Evolutionary conservation across 2,329 filamentous ascomycete species (phyloP).

Genomic region (Celoporthe dispersa): DNA sequence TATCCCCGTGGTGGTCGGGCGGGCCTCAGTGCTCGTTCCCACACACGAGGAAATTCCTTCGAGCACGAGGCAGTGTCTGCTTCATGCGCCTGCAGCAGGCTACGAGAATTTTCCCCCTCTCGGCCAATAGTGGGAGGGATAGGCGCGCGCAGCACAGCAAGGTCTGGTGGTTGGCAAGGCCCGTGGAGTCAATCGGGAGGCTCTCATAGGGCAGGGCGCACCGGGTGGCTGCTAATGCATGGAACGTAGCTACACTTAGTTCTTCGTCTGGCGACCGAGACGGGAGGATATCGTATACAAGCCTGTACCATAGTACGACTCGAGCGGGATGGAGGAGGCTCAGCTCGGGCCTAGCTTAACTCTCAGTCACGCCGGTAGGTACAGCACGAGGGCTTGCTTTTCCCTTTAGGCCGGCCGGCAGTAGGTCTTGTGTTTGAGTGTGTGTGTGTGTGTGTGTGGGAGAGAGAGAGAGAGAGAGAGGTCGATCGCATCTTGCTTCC

Average conservation of each 20-base stretch:
- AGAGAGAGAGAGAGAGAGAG: neutral
- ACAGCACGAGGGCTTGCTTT: neutral
- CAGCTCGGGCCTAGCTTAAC: neutral
- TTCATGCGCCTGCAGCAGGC: neutral
- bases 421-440: neutral
- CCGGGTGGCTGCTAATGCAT: conserved; percentile 21
- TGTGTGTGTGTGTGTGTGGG: neutral
- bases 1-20: neutral
- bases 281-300: conserved; percentile 2
- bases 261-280: neutral
- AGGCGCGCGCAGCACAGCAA: neutral
- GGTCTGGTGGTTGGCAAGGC: neutral
- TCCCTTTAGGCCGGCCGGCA: neutral
- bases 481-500: neutral
- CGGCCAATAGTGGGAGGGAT: neutral
- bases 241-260: conserved; percentile 25
- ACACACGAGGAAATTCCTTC: neutral
- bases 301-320: neutral
- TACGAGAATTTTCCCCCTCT: neutral
- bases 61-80: neutral
- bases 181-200: conserved; percentile 5
- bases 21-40: neutral
- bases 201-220: neutral
- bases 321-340: conserved; percentile 4
- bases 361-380: conserved; percentile 1